Evolutionary conservation across 2,329 filamentous ascomycete species (phyloP).

Genomic region (Fusarium sp.): DNA sequence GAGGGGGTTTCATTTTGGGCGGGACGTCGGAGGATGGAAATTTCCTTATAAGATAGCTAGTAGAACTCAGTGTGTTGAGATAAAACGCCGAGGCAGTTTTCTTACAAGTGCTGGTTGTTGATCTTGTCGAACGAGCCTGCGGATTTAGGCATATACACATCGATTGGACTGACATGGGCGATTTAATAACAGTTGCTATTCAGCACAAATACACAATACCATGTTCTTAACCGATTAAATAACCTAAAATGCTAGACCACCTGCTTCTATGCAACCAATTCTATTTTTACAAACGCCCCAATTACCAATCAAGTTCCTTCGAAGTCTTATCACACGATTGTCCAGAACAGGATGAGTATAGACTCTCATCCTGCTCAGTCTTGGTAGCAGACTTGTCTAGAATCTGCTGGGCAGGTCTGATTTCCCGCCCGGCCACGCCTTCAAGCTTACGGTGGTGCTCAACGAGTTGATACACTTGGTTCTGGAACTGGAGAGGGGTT

Average conservation of each 20-base stretch:
- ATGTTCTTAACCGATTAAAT: too few relatives aligned
- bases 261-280: slow-evolving; percentile 3
- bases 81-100: too few relatives aligned
- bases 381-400: slow-evolving; percentile 25
- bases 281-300: slow-evolving; percentile 19
- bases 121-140: too few relatives aligned
- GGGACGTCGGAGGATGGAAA: too few relatives aligned
- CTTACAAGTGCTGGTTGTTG: too few relatives aligned
- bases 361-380: slow-evolving; percentile 35
- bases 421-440: slow-evolving; percentile 24
- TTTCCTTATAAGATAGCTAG: accelerated
- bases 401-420: slow-evolving; percentile 38
- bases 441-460: slow-evolving; percentile 39
- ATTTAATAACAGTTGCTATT: too few relatives aligned
- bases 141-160: too few relatives aligned
- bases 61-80: too few relatives aligned
- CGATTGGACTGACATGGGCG: too few relatives aligned
- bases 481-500: slow-evolving; percentile 30
- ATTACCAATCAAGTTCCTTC: slow-evolving; percentile 36
- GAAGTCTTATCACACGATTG: slow-evolving; percentile 31
- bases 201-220: too few relatives aligned
- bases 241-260: slow-evolving; percentile 3
- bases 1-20: too few relatives aligned
- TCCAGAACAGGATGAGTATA: slow-evolving; percentile 33
- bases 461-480: slow-evolving; percentile 35